These are phyloP conservation scores for Mucor irregularis DNA, from an alignment of 371 early-diverging fungal species.

Conservation along the genomic window DNA sequence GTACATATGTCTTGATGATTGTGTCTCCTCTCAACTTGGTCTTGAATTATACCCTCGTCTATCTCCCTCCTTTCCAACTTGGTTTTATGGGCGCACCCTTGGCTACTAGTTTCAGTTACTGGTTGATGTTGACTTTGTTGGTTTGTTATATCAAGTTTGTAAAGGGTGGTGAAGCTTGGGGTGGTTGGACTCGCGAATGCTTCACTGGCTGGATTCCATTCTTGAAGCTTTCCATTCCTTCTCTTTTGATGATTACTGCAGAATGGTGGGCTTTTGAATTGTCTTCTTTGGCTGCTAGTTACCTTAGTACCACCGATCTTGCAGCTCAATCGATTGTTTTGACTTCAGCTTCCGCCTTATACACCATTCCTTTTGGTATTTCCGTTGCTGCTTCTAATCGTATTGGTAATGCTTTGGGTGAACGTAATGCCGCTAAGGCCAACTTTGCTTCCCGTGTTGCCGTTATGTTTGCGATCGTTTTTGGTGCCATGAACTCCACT, in stretches of 20 bases:
- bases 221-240: slow-evolving; percentile 66
- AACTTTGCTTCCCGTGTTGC: slow-evolving; percentile 40
- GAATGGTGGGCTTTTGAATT: slow-evolving; percentile 77
- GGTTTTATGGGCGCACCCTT: slow-evolving; percentile 84
- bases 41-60: slow-evolving; percentile 73
- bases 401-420: slow-evolving; percentile 75
- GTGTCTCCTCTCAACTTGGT: slow-evolving; percentile 71
- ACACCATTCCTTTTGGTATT: slow-evolving; percentile 69
- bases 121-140: slow-evolving; percentile 60
- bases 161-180: slow-evolving; percentile 73
- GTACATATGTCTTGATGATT: slow-evolving; percentile 65
- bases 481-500: slow-evolving; percentile 32
- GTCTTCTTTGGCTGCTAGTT: slow-evolving; percentile 77
- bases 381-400: slow-evolving; percentile 74
- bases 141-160: slow-evolving; percentile 65
- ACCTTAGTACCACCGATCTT: slow-evolving; percentile 71
- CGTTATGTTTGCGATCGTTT: slow-evolving; percentile 38
- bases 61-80: slow-evolving; percentile 58
- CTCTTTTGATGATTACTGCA: slow-evolving; percentile 66
- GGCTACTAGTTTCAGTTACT: slow-evolving; percentile 72
- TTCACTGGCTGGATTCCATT: slow-evolving; percentile 66
- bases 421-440: slow-evolving; percentile 42
- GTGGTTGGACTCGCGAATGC: slow-evolving; percentile 75
- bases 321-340: slow-evolving; percentile 84
- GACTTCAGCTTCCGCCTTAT: slow-evolving; percentile 66